A percentile compares a stretch with the other conserved stretches of the same genome.
Evolutionary conservation across 176 grass and related monocot genomes (phyloP).

Genomic region (bread wheat (Triticum aestivum)): DNA sequence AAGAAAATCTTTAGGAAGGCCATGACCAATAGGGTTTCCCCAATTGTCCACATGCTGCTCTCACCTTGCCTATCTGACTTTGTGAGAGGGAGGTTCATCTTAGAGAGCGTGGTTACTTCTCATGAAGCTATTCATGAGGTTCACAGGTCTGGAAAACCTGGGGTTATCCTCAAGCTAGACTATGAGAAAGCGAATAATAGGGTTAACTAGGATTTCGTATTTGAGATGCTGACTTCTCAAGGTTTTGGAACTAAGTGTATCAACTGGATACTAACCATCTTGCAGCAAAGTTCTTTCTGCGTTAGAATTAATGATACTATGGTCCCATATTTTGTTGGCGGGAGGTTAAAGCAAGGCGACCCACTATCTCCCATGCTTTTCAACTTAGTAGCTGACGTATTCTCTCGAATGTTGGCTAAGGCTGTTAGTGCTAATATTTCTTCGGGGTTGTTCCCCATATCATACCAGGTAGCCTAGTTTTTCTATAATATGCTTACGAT

Average conservation of each 20-base stretch:
- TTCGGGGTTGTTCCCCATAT: neutral
- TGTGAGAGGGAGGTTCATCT: neutral
- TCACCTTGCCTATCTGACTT: neutral
- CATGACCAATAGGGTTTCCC: neutral
- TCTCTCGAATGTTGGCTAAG: neutral
- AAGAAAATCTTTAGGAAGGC: neutral
- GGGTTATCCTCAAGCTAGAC: neutral
- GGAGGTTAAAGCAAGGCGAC: neutral
- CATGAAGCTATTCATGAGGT: neutral
- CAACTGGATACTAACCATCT: no score
- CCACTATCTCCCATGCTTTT: neutral
- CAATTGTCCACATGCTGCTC: neutral
- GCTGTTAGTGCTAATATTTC: neutral
- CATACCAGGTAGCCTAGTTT: neutral
- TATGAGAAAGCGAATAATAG: neutral
- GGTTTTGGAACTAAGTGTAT: neutral
- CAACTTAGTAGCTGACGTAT: neutral
- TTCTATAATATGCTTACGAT: neutral
- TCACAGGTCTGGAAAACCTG: rapidly evolving
- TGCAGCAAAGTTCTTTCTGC: no score
- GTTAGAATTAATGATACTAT: no score
- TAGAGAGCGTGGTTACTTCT: neutral
- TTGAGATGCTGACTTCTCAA: neutral
- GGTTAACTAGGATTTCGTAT: neutral
- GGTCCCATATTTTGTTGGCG: neutral